Percentiles rank a stretch among this genome's conserved stretches.
Evolutionary conservation across 2,329 filamentous ascomycete genomes (phyloP).

Genomic region (Colletotrichum sp.): DNA sequence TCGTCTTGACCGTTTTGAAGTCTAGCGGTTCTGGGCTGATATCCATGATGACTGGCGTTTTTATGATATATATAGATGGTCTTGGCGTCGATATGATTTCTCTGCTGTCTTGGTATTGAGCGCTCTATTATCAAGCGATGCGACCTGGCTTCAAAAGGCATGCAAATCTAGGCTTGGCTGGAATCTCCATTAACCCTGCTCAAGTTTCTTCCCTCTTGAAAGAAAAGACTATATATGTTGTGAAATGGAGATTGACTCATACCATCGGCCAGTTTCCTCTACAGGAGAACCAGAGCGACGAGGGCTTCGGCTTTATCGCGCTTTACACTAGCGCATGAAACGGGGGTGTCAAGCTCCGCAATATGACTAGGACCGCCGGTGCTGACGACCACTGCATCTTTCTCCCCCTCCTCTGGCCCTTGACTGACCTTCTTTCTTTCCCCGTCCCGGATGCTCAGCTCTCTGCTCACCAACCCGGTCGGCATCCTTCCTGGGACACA

Average conservation of each 20-base stretch:
- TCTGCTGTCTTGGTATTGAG: not conserved
- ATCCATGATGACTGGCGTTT: not conserved
- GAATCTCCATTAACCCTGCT: not conserved
- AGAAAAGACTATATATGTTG: not conserved
- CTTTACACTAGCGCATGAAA: not conserved
- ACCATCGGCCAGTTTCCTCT: not conserved
- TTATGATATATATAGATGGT: not conserved
- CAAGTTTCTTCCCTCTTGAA: not conserved
- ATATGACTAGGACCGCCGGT: not conserved
- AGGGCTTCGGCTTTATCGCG: not conserved
- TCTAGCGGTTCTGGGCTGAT: conserved; percentile 12
- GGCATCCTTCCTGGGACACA: not conserved
- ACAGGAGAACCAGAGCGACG: not conserved
- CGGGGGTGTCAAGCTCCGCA: not conserved
- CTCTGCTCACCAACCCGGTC: not conserved
- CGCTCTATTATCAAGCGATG: not conserved
- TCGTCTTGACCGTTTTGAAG: conserved; percentile 50
- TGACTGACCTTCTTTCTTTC: not conserved
- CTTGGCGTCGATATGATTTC: not conserved
- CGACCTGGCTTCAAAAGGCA: not conserved
- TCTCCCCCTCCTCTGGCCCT: not conserved
- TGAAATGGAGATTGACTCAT: not conserved
- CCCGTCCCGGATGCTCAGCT: not conserved
- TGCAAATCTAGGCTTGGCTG: not conserved
- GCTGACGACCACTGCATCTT: not conserved